Evolutionary conservation across 805 yeast genomes (phyloP).

Genomic region (Tetrapisispora iriomotensis): DNA sequence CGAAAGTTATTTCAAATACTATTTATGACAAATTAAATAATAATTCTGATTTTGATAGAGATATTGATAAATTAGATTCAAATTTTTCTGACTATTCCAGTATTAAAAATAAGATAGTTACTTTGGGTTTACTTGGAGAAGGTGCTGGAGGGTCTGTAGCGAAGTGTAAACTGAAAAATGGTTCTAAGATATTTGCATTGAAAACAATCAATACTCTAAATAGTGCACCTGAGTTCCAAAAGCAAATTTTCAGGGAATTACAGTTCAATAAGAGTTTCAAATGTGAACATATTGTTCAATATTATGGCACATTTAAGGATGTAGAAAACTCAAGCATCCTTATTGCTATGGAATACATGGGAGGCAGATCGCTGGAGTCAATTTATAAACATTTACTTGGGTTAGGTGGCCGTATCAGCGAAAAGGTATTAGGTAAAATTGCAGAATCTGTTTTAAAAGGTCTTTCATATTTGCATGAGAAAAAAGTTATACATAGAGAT

Average conservation of each 20-base stretch:
- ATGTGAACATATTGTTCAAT: slow-evolving; percentile 78
- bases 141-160: slow-evolving; percentile 91
- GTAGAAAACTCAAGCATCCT: slow-evolving; percentile 71
- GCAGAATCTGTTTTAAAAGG: slow-evolving; percentile 83
- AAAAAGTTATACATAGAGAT: slow-evolving; percentile 86
- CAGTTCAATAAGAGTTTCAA: slow-evolving; percentile 78
- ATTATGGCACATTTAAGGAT: slow-evolving; percentile 84
- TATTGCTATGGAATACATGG: slow-evolving; percentile 97
- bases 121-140: slow-evolving; percentile 72
- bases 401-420: slow-evolving; percentile 81
- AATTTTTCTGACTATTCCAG: slow-evolving; percentile 59
- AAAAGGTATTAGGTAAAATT: slow-evolving; percentile 81
- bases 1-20: not conserved
- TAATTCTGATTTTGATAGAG: slow-evolving; percentile 16
- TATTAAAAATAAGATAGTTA: slow-evolving; percentile 50
- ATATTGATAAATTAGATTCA: slow-evolving; percentile 52
- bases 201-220: slow-evolving; percentile 41
- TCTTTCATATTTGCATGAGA: slow-evolving; percentile 75
- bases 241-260: slow-evolving; percentile 82
- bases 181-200: slow-evolving; percentile 68
- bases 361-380: slow-evolving; percentile 83
- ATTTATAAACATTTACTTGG: slow-evolving; percentile 68
- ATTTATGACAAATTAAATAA: not conserved
- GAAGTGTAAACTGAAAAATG: slow-evolving; percentile 56
- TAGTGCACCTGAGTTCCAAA: slow-evolving; percentile 71